phyloP scores from a whole-genome alignment of 1,139 yeast species.

The Candida mesenterica region DNA sequence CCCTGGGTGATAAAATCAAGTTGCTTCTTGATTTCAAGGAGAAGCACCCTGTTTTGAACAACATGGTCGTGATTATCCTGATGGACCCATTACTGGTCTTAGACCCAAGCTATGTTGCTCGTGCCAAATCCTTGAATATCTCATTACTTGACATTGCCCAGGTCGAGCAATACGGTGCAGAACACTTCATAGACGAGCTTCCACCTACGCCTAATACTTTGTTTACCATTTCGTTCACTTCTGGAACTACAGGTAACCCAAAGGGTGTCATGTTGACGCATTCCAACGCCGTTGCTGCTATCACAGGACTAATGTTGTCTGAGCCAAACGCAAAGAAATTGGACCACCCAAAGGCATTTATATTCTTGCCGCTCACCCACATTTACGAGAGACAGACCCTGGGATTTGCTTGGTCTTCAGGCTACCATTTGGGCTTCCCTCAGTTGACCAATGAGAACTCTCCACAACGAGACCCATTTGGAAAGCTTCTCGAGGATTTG shows the following conservation, averaged over 20 bases:
- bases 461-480: slow-evolving; percentile 14
- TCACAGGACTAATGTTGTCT: slow-evolving; percentile 19
- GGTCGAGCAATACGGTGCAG: slow-evolving; percentile 18
- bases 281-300: slow-evolving; percentile 27
- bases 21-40: slow-evolving; percentile 27
- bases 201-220: slow-evolving; percentile 31
- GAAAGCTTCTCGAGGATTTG: slow-evolving; percentile 26
- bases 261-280: slow-evolving; percentile 41
- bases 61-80: slow-evolving; percentile 30
- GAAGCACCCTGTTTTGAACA: slow-evolving; percentile 21
- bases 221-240: slow-evolving; percentile 41
- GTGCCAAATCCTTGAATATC: slow-evolving; percentile 14
- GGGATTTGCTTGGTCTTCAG: slow-evolving; percentile 29
- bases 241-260: slow-evolving; percentile 44
- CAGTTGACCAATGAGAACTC: slow-evolving; percentile 19
- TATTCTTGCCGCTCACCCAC: slow-evolving; percentile 41
- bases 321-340: slow-evolving; percentile 10
- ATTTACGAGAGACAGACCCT: slow-evolving; percentile 38
- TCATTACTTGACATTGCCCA: slow-evolving; percentile 16
- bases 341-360: slow-evolving; percentile 18
- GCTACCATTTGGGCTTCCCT: slow-evolving; percentile 46
- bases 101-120: background rate
- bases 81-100: slow-evolving; percentile 31
- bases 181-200: slow-evolving; percentile 14
- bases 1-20: slow-evolving; percentile 31